Evolutionary conservation across 495 filamentous ascomycete species (phyloP), one percentile per base, ranked within the genome.

Genomic region (Trichoderma gamsii): DNA sequence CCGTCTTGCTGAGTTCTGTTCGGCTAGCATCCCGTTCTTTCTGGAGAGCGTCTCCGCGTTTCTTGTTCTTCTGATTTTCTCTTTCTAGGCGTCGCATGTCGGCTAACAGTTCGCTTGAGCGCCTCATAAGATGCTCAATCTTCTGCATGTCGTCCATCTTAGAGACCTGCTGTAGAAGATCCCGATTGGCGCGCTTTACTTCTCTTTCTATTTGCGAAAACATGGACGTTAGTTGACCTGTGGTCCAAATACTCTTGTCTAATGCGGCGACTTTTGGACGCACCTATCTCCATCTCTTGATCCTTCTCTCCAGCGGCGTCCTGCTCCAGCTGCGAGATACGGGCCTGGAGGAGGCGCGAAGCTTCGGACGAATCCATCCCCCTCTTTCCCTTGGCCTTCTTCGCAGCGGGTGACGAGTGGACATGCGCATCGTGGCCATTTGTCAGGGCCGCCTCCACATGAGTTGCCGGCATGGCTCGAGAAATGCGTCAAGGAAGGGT

Each of bases 21-120:
- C 91, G 87, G 23, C 87, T 86, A 70, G 90, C 88, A 77, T 99
- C 95, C 76, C 96, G 96, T 71, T 99, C 95, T 76, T 98, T 98
- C 79, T 99, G 95, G 68, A 98, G 76, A 72, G 92, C 90, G 78
- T 99, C 95, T 18, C 90, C 92, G 11, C 92, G 89, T 79, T 97
- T 99, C 80, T 97, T 97, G 73, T 92, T 93, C 79, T 97, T 98
- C 51, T 90, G 83, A 73, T 96, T 91, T 67, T 98, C 95, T 38
- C 93, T 90, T 75, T 98, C 94, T 68, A 96, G 84, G 65, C 92
- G 88, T 73, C 96, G 97, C 92, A 99, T 96, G 68, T 97, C 92
- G 49, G 90, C 88, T 66, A 97, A 82, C 3, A 97, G 86, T 70
- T 98, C 93, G 59, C 91, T 90, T 69, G 93, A 97, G 73, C 92